These are phyloP conservation scores for Bretschneidera sinensis DNA, from an alignment of 345 rosid species.

Conservation along the genomic window DNA sequence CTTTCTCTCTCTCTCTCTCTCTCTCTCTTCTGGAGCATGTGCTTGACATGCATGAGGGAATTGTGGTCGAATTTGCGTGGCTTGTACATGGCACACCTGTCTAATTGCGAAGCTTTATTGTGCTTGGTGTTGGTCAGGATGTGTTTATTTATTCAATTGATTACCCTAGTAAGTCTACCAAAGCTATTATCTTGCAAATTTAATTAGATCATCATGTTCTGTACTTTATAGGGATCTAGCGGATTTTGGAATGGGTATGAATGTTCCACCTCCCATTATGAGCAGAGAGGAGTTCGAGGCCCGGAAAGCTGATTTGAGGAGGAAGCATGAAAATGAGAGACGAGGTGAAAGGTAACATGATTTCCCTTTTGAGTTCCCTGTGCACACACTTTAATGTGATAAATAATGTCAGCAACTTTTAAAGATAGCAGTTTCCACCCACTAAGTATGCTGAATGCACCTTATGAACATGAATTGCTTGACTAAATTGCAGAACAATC, in stretches of 20 bases:
- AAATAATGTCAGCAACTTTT: too few species aligned
- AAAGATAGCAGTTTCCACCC: too few species aligned
- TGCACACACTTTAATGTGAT: neutral
- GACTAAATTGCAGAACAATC: too few species aligned
- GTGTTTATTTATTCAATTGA: neutral
- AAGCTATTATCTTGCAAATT: neutral
- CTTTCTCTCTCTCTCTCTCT: too few species aligned
- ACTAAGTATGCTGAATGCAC: neutral
- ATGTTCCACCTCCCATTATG: constrained; percentile 71
- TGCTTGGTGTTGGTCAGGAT: neutral
- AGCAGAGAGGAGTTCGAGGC: constrained; percentile 92
- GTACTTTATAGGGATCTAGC: constrained; percentile 65
- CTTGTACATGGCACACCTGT: neutral
- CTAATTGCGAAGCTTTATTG: neutral
- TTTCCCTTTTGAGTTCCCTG: neutral
- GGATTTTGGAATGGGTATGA: constrained; percentile 78
- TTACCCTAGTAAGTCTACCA: too few species aligned
- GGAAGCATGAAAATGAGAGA: constrained; percentile 80
- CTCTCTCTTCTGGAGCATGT: neutral
- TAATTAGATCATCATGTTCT: neutral
- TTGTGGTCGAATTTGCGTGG: neutral
- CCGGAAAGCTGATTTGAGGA: constrained; percentile 77
- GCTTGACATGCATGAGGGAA: neutral
- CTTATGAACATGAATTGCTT: too few species aligned
- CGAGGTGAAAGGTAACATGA: constrained; percentile 63